These are phyloP conservation scores for Fraxinus americana DNA, from an alignment of 257 asterid species.

Conservation along the genomic window DNA sequence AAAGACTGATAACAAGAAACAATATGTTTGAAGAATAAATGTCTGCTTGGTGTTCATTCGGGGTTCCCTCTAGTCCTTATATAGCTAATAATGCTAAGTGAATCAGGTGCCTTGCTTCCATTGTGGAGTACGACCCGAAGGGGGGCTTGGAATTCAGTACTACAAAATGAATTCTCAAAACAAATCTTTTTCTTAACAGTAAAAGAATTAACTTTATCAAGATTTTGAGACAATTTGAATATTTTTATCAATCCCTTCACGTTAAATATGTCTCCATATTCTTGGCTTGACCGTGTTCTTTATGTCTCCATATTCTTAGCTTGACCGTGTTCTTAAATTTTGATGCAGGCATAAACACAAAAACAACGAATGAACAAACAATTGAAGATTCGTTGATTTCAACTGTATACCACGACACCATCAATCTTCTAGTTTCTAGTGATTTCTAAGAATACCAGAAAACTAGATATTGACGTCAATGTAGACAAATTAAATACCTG, in stretches of 20 bases:
- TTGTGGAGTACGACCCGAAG: conserved; percentile 33
- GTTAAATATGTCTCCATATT: conserved; percentile 25
- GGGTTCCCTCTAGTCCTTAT: conserved; percentile 29
- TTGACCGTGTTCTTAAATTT: background rate
- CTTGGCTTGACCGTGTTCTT: too few species aligned
- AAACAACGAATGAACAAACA: too few species aligned
- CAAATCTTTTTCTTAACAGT: conserved; percentile 21
- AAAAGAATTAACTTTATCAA: background rate
- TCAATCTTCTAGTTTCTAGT: too few species aligned
- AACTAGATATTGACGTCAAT: too few species aligned
- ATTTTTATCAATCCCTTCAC: background rate
- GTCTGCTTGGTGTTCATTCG: conserved; percentile 28
- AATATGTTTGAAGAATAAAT: background rate
- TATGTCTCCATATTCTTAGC: conserved; percentile 13
- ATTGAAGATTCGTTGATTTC: too few species aligned
- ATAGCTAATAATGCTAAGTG: conserved; percentile 56
- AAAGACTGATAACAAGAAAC: background rate
- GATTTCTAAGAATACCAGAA: too few species aligned
- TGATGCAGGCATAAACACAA: too few species aligned
- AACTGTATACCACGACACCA: too few species aligned
- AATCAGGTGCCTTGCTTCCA: conserved; percentile 71
- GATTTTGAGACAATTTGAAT: background rate
- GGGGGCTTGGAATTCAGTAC: conserved; percentile 51
- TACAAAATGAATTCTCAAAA: background rate
- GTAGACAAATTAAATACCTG: too few species aligned